A percentile compares a stretch with the other conserved stretches of the same genome.
Conservation (phyloP, 2,329 filamentous ascomycete species). For the Apiospora hydei region DNA sequence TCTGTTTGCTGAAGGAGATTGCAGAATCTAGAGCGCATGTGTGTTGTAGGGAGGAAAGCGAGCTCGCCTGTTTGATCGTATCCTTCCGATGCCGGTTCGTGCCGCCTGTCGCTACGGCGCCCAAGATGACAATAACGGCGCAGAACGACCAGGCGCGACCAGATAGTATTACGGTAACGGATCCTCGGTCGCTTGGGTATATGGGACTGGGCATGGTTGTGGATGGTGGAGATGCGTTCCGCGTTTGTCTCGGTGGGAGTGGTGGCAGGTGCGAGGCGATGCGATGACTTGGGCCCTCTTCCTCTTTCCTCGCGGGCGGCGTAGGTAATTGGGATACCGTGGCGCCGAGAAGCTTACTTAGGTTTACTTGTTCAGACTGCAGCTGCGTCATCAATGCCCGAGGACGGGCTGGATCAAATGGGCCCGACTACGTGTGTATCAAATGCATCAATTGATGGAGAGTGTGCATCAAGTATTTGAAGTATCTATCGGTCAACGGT, state of each 20-base stretch:
- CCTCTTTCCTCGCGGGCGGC: neutral
- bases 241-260: neutral
- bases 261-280: neutral
- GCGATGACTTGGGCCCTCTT: neutral
- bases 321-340: too few species aligned
- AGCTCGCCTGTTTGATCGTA: conserved; percentile 15
- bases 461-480: neutral
- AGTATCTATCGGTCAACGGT: conserved; percentile 13
- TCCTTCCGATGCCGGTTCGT: neutral
- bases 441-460: too few species aligned
- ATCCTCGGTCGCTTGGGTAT: conserved; percentile 8
- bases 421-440: neutral
- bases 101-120: too few species aligned
- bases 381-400: conserved; percentile 16
- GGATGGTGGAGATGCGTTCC: neutral
- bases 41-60: conserved; percentile 3
- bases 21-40: neutral
- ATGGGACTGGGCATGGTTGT: neutral
- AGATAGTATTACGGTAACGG: neutral
- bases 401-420: neutral
- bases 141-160: neutral
- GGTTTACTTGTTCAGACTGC: neutral
- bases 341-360: neutral
- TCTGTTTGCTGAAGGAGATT: conserved; percentile 11
- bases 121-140: neutral